Evolutionary conservation across 1,284 basidiomycete genomes (phyloP).

Genomic region (Termitomyces sp.): DNA sequence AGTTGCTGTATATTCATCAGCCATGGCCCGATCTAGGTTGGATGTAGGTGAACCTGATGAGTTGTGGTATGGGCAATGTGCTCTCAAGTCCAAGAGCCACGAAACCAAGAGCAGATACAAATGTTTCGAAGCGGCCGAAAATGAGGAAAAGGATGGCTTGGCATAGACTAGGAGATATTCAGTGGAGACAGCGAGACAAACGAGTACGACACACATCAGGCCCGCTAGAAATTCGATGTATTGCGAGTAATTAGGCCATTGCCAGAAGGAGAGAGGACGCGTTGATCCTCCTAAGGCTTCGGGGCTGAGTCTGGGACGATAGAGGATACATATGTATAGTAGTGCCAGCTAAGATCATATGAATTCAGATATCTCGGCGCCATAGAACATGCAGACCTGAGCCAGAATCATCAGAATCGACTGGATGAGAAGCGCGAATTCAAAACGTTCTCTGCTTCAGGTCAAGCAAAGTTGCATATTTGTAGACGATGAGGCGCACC

Average conservation of each 20-base stretch:
- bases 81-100: slow-evolving; percentile 77
- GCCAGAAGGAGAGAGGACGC: slow-evolving; percentile 80
- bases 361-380: neutral
- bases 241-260: slow-evolving; percentile 73
- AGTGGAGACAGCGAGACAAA: slow-evolving; percentile 14
- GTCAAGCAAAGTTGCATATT: neutral
- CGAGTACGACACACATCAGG: slow-evolving; percentile 51
- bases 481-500: slow-evolving; percentile 28
- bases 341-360: slow-evolving; percentile 51
- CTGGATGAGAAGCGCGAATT: slow-evolving; percentile 70
- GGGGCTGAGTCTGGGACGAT: slow-evolving; percentile 53
- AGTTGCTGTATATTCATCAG: slow-evolving; percentile 48
- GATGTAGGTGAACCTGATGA: slow-evolving; percentile 54
- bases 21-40: slow-evolving; percentile 17
- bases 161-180: slow-evolving; percentile 45
- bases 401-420: slow-evolving; percentile 78
- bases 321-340: slow-evolving; percentile 74
- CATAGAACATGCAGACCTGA: slow-evolving; percentile 47
- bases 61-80: slow-evolving; percentile 76
- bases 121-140: slow-evolving; percentile 61
- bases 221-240: slow-evolving; percentile 82
- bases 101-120: slow-evolving; percentile 70
- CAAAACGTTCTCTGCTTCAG: slow-evolving; percentile 56
- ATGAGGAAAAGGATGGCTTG: slow-evolving; percentile 71
- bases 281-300: slow-evolving; percentile 55